A percentile compares a stretch with the other conserved stretches of the same genome.
phyloP scores from a whole-genome alignment of 805 yeast genomes.

The Candida montana region DNA sequence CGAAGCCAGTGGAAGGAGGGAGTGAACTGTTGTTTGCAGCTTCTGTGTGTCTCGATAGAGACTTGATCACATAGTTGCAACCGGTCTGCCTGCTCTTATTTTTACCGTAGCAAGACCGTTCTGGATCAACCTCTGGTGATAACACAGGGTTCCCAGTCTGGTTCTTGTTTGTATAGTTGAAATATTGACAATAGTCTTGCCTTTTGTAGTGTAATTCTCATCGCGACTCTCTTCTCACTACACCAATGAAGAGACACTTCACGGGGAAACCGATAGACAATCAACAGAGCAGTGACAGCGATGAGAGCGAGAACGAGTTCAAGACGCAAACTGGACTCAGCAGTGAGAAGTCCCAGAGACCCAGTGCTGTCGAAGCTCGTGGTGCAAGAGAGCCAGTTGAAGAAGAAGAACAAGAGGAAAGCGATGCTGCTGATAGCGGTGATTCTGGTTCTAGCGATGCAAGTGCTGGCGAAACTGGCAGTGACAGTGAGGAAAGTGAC shows the following conservation, averaged over 20 bases:
- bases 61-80: no score
- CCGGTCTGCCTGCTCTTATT: no score
- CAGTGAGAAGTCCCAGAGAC: constrained; percentile 30
- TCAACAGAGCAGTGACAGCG: background rate
- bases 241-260: constrained; percentile 13
- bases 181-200: no score
- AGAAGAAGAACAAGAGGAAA: constrained; percentile 31
- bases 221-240: background rate
- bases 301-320: constrained; percentile 8
- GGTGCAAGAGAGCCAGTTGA: constrained; percentile 25
- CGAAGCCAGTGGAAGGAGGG: no score
- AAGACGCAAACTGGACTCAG: constrained; percentile 20
- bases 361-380: constrained; percentile 26
- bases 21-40: no score
- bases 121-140: no score
- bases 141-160: no score
- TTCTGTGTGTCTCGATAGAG: no score
- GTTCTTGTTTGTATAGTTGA: no score
- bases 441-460: constrained; percentile 28
- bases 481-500: constrained; percentile 11
- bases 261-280: constrained; percentile 4
- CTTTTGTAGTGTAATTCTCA: no score
- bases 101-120: no score
- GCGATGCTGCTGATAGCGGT: constrained; percentile 28
- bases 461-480: constrained; percentile 24